phyloP scores from a whole-genome alignment of 371 early-diverging fungal species.

The Syncephalis plumigaleata region DNA sequence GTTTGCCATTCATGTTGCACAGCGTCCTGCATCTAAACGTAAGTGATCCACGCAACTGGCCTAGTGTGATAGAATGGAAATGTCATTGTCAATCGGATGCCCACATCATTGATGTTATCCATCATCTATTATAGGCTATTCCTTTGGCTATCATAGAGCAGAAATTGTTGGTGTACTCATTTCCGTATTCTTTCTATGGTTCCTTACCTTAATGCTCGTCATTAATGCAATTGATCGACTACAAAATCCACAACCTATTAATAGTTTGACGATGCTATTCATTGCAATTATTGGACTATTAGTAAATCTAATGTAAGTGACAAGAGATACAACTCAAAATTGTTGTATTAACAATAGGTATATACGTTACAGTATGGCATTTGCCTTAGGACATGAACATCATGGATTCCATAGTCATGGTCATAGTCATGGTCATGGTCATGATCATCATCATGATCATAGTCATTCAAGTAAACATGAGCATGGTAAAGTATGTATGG shows the following conservation, averaged over 20 bases:
- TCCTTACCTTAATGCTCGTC: slow-evolving; percentile 50
- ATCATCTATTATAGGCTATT: slow-evolving; percentile 22
- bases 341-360: background rate
- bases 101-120: too few relatives aligned
- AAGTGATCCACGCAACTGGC: slow-evolving; percentile 5
- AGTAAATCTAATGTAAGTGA: slow-evolving; percentile 56
- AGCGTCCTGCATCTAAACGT: slow-evolving; percentile 46
- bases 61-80: too few relatives aligned
- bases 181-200: slow-evolving; percentile 70
- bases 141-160: slow-evolving; percentile 72
- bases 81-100: too few relatives aligned
- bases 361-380: slow-evolving; percentile 14
- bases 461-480: slow-evolving; percentile 15
- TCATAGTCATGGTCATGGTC: slow-evolving; percentile 17
- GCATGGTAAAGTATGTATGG: too few relatives aligned
- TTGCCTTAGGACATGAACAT: slow-evolving; percentile 24
- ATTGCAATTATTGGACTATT: slow-evolving; percentile 52
- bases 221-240: slow-evolving; percentile 61
- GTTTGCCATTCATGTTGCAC: slow-evolving; percentile 46
- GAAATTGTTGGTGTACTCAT: slow-evolving; percentile 72
- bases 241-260: slow-evolving; percentile 45
- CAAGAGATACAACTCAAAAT: background rate
- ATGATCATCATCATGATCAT: slow-evolving; percentile 14
- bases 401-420: slow-evolving; percentile 1
- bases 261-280: slow-evolving; percentile 59